These are phyloP conservation scores for Pythium vanterpoolii DNA, from an alignment of 352 stramenopile species.

Conservation along the genomic window DNA sequence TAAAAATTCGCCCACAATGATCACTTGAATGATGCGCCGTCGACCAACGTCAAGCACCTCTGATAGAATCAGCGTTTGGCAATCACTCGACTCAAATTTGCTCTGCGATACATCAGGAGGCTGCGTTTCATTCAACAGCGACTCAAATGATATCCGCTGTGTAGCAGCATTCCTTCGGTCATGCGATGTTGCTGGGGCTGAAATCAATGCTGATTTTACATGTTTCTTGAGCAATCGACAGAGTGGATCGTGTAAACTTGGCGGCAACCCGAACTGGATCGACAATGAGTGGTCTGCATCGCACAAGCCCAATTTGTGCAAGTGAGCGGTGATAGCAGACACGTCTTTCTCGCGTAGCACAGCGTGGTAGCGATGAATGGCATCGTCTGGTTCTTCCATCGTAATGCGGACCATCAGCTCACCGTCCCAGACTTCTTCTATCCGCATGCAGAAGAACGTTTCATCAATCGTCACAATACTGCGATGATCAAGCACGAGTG, in stretches of 20 bases:
- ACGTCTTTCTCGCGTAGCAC: conserved; percentile 37
- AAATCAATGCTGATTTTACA: background rate
- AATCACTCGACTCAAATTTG: background rate
- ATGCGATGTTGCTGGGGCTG: background rate
- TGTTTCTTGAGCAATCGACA: conserved; percentile 32
- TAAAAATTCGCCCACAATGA: background rate
- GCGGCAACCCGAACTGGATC: conserved; percentile 31
- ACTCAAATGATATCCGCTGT: conserved; percentile 18
- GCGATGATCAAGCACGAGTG: conserved; percentile 43
- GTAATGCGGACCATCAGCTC: conserved; percentile 55
- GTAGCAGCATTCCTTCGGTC: background rate
- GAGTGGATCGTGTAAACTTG: conserved; percentile 23
- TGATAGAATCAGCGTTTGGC: background rate
- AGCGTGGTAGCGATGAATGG: conserved; percentile 28
- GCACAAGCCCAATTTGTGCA: conserved; percentile 25
- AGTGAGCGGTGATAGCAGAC: conserved; percentile 25
- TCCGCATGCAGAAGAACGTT: conserved; percentile 53
- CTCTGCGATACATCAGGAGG: background rate
- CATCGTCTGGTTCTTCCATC: conserved; percentile 52
- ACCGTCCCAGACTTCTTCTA: conserved; percentile 62
- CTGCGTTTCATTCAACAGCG: background rate
- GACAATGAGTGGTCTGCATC: conserved; percentile 11
- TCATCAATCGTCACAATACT: conserved; percentile 45
- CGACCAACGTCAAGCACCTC: background rate
- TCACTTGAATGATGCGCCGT: conserved; percentile 4